Percentiles rank a stretch among this genome's conserved stretches.
Evolutionary conservation across 1,284 basidiomycete genomes (phyloP).

Genomic region (Apiotrichum sp.): DNA sequence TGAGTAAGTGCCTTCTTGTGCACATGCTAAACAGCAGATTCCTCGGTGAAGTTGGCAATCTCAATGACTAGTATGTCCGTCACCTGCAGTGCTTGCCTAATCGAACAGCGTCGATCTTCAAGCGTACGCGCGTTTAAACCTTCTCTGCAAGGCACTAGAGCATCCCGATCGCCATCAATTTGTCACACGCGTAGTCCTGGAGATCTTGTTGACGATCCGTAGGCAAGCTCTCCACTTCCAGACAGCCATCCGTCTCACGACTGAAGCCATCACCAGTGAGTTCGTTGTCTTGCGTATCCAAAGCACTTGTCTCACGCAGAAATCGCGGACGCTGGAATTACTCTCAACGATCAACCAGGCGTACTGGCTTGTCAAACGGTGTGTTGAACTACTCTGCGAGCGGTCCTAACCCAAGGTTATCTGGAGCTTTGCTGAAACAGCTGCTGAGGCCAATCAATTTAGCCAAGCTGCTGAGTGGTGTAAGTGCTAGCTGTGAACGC

Average conservation of each 20-base stretch:
- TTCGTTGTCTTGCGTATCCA: too few relatives aligned
- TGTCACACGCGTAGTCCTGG: slow-evolving; percentile 1
- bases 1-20: neutral
- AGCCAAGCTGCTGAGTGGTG: slow-evolving; percentile 13
- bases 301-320: neutral
- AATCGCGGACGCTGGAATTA: neutral
- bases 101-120: slow-evolving; percentile 8
- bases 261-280: slow-evolving; percentile 6
- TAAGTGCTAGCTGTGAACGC: neutral
- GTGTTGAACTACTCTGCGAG: neutral
- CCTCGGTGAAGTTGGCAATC: neutral
- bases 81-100: neutral
- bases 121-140: neutral
- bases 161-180: neutral
- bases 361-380: slow-evolving; percentile 10
- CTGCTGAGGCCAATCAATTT: neutral
- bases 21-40: neutral
- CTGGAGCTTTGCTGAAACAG: slow-evolving; percentile 8
- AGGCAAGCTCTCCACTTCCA: slow-evolving; percentile 2
- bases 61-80: neutral
- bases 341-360: neutral
- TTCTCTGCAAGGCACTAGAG: neutral
- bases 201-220: slow-evolving; percentile 3
- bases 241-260: neutral
- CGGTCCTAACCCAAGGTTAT: neutral